Conservation (phyloP, 352 stramenopile genomes). For the Pythium rhizo-oryzae region DNA sequence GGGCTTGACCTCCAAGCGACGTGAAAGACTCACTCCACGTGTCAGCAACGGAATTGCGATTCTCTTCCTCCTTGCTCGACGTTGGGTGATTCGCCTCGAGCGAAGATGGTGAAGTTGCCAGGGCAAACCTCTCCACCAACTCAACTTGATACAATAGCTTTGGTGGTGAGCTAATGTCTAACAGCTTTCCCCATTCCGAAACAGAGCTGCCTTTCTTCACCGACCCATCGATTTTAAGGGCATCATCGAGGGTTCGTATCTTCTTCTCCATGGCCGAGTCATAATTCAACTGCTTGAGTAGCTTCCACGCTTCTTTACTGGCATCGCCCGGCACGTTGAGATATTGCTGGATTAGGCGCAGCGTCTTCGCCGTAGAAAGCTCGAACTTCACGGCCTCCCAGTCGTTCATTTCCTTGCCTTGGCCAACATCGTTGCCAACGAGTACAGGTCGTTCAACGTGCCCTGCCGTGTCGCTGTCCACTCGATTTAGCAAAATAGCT, state of each 20-base stretch:
- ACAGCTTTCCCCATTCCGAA: slow-evolving; percentile 60
- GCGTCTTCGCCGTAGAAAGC: slow-evolving; percentile 39
- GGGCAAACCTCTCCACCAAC: slow-evolving; percentile 26
- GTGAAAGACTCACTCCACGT: slow-evolving; percentile 60
- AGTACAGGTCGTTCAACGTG: slow-evolving; percentile 32
- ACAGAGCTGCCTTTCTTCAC: slow-evolving; percentile 41
- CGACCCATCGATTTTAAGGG: slow-evolving; percentile 71
- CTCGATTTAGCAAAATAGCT: slow-evolving; percentile 37
- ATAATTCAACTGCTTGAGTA: slow-evolving; percentile 70
- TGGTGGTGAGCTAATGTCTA: slow-evolving; percentile 57
- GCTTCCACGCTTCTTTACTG: slow-evolving; percentile 61
- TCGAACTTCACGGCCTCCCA: slow-evolving; percentile 76
- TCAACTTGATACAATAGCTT: slow-evolving; percentile 44
- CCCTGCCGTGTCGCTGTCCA: slow-evolving; percentile 40
- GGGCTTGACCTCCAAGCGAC: slow-evolving; percentile 54
- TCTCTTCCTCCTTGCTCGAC: not conserved
- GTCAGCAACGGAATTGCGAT: slow-evolving; percentile 17
- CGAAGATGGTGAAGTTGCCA: not conserved
- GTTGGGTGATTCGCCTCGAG: not conserved
- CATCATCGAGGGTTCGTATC: slow-evolving; percentile 63
- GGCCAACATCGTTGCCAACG: slow-evolving; percentile 15
- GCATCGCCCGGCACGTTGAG: slow-evolving; percentile 50
- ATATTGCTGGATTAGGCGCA: slow-evolving; percentile 50
- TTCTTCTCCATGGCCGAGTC: slow-evolving; percentile 73
- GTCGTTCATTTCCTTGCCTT: slow-evolving; percentile 51